Percentiles rank a stretch among this genome's conserved stretches.
These are phyloP conservation scores for Metschnikowia santaceciliae DNA, from an alignment of 805 yeast species.

Conservation along the genomic window DNA sequence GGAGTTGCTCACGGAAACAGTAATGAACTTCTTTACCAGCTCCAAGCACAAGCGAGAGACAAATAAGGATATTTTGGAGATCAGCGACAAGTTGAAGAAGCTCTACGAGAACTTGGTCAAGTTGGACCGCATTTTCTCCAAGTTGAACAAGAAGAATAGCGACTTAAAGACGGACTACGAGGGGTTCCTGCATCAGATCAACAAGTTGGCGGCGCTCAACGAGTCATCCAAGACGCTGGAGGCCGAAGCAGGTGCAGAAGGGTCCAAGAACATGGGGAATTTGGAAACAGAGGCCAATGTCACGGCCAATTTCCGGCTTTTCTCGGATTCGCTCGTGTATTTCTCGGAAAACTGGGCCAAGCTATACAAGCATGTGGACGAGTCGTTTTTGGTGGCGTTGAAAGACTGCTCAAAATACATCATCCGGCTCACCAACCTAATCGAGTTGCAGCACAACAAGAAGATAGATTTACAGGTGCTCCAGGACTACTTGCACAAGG, in stretches of 20 bases:
- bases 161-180: slow-evolving; percentile 71
- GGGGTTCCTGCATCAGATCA: slow-evolving; percentile 65
- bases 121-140: slow-evolving; percentile 73
- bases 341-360: slow-evolving; percentile 40
- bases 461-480: slow-evolving; percentile 87
- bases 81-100: slow-evolving; percentile 76
- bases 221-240: slow-evolving; percentile 5
- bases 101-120: slow-evolving; percentile 77
- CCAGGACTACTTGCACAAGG: slow-evolving; percentile 69
- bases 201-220: slow-evolving; percentile 60
- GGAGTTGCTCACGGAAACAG: slow-evolving; percentile 84
- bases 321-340: slow-evolving; percentile 34
- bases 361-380: slow-evolving; percentile 56
- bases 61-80: slow-evolving; percentile 55
- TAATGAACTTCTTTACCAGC: slow-evolving; percentile 90
- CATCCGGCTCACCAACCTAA: slow-evolving; percentile 46
- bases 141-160: slow-evolving; percentile 66
- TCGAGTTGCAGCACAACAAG: slow-evolving; percentile 85
- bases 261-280: slow-evolving; percentile 20
- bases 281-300: slow-evolving; percentile 11
- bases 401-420: slow-evolving; percentile 81
- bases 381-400: slow-evolving; percentile 74
- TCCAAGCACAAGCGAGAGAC: slow-evolving; percentile 66
- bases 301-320: slow-evolving; percentile 30
- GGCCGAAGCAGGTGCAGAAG: too few relatives aligned